phyloP scores from a whole-genome alignment of 169 alveolate species.

The Plasmodium billcollinsi region DNA sequence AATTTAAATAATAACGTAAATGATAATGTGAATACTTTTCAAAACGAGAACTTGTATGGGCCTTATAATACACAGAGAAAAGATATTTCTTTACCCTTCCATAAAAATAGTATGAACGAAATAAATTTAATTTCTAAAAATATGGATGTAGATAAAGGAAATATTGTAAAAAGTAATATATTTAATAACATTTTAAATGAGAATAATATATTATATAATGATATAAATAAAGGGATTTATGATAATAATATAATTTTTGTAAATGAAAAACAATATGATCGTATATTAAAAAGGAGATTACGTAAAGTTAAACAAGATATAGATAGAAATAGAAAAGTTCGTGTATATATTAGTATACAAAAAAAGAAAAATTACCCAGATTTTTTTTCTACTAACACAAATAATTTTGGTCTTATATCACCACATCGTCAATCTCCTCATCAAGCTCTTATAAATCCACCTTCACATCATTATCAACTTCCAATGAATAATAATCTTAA shows the following conservation, averaged over 20 bases:
- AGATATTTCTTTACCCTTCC: background rate
- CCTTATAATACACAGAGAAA: too few species aligned
- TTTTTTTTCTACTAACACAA: background rate
- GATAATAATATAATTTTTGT: conserved; percentile 46
- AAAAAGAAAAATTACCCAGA: background rate
- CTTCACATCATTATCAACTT: background rate
- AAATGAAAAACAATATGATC: conserved; percentile 75
- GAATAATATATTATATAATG: conserved; percentile 9
- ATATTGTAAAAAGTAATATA: background rate
- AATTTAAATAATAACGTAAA: too few species aligned
- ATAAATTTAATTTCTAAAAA: background rate
- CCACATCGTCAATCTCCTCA: background rate
- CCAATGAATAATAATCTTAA: conserved; percentile 3
- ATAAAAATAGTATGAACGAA: background rate
- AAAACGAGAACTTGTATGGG: too few species aligned
- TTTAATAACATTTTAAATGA: background rate
- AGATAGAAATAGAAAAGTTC: conserved; percentile 37
- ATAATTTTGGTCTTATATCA: background rate
- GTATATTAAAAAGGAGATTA: conserved; percentile 49
- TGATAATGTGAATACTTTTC: too few species aligned
- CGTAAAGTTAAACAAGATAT: conserved; percentile 56
- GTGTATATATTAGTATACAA: conserved; percentile 46
- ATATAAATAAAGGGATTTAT: background rate
- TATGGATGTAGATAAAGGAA: background rate
- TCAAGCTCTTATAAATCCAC: background rate